Evolutionary conservation across 306 rosid genomes (phyloP), one percentile per base, ranked within the genome.

Genomic region (Gastrolobium bilobum): DNA sequence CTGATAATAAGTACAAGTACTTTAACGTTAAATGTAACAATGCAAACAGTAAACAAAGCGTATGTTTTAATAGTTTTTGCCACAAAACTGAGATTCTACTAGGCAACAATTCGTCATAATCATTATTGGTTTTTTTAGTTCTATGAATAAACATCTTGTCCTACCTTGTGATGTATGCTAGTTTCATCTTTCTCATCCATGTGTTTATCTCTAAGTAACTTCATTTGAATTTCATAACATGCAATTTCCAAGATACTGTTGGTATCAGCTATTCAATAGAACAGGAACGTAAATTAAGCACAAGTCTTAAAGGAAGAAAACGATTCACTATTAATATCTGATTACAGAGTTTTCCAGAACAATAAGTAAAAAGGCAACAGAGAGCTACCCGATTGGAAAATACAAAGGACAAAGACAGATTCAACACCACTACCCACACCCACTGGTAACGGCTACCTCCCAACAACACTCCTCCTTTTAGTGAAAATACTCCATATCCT

Each of bases 61-160:
- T 52, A 30, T 4, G 11, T 48, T 73, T 33, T 31, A 5, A 56
- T 44, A 42, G 61, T 30, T 71, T 74, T 43, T 15, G 56, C 72
- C 72, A 37, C 62, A 38, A 61, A 71, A 51, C 54, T 51, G 63
- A 69, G 69, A 70, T 62, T 67, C 44, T 69, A 75, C 50, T 29
- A 7, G 67, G 59, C 62, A 70, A 31, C 7, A 67, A 71, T 11
- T 37, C 20, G 1, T 70, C 50, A 63, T 34, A 61, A 44, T 35
- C 33, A 3, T 30, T 50, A 13, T 52, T 6, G 10, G 33, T 8
- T 39, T 20, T 61, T 42, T 26, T 5, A 46, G 29, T 52, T 68
- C 44, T 51, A 67, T 14, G 47, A 48, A 30, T 26, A 42, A 51
- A 30, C 61, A 61, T 60, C 31, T 65, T 53, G 13, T 6, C 33